Base-by-base conservation (phyloP, 2,329 filamentous ascomycete genomes). In the Fusarium decemcellulare region DNA sequence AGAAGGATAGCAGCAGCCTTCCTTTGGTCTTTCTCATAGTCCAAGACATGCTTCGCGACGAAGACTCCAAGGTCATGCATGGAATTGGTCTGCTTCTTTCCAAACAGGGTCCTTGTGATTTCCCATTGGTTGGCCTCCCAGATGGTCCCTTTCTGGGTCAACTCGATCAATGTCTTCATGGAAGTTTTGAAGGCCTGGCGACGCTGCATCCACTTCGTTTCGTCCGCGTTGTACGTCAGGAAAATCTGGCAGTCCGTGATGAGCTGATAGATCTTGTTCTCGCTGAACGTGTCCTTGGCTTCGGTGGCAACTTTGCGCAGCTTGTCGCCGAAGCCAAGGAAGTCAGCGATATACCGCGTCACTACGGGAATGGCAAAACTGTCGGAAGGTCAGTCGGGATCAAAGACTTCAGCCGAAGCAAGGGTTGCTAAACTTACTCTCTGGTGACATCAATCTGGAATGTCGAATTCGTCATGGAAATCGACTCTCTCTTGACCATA, bases 221-320 rank as follows among this genome's bases (percentile, higher is more conserved):
- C 72, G 7, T 74, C 72, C 1, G 60, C 36, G 46, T 71, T 72
- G 40, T 74, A 74, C 1, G 72, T 55, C 1, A 74, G 53, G 62
- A 74, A 74, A 0, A 67, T 40, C 18, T 74, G 72, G n/a, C 72
- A 74, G 54, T 74, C 72, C 6, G 68, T 73, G 53, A 74, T 74
- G 36, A 74, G 72, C 42, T 73, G 70, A 6, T 74, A 74, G 4
- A 74, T 66, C 18, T 73, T 64, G 27, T 74, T 74, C 48, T 74
- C 72, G 0, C 50, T 59, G 48, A 66, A 63, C 2, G 63, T 1
- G 36, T 59, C 14, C 47, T 46, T 1, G 55, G 56, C 18, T 53
- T 71, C 30, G 5, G 23, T 23, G 23, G 37, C 15, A 6, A 46
- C 56, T 6, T 37, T 61, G 4, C 43, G 55, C 10, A 73, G 46